These are phyloP conservation scores for Candida berthetii DNA, from an alignment of 805 yeast species.

Conservation along the genomic window DNA sequence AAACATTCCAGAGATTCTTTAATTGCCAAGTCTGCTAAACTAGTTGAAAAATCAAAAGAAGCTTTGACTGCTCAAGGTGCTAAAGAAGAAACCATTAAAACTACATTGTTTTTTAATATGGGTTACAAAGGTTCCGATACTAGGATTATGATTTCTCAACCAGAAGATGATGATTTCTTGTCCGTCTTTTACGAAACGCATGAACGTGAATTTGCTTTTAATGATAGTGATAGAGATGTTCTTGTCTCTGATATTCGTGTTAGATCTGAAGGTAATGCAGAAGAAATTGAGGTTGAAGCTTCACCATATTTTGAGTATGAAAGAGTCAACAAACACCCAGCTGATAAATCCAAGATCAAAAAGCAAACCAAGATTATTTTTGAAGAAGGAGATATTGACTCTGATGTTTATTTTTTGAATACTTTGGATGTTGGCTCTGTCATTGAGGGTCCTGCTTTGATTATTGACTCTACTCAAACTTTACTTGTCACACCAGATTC, in stretches of 20 bases:
- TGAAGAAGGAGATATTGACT: constrained; percentile 23
- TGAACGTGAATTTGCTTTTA: constrained; percentile 30
- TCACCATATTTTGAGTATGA: constrained; percentile 17
- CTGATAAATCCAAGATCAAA: constrained; percentile 8
- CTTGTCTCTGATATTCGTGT: constrained; percentile 28
- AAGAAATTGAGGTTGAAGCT: constrained; percentile 8
- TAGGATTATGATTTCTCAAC: constrained; percentile 26
- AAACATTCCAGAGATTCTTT: constrained; percentile 8
- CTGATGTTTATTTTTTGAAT: constrained; percentile 24
- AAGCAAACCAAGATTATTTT: constrained; percentile 31
- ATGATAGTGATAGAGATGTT: constrained; percentile 25
- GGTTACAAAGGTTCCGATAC: constrained; percentile 43
- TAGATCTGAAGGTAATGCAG: constrained; percentile 25
- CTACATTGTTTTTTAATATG: constrained; percentile 31
- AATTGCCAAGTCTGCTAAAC: constrained; percentile 1
- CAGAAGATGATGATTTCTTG: constrained; percentile 18
- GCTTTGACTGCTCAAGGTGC: constrained; percentile 18
- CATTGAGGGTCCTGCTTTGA: constrained; percentile 32
- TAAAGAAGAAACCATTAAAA: constrained; percentile 15
- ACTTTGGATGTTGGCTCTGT: constrained; percentile 23
- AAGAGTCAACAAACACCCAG: constrained; percentile 14
- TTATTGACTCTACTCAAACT: constrained; percentile 33
- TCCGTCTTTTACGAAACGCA: constrained; percentile 23
- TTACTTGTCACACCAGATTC: constrained; percentile 30
- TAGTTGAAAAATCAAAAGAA: constrained; percentile 1